Evolutionary conservation across 1,284 basidiomycete species (phyloP).

Genomic region (Rugosomyces carneus): DNA sequence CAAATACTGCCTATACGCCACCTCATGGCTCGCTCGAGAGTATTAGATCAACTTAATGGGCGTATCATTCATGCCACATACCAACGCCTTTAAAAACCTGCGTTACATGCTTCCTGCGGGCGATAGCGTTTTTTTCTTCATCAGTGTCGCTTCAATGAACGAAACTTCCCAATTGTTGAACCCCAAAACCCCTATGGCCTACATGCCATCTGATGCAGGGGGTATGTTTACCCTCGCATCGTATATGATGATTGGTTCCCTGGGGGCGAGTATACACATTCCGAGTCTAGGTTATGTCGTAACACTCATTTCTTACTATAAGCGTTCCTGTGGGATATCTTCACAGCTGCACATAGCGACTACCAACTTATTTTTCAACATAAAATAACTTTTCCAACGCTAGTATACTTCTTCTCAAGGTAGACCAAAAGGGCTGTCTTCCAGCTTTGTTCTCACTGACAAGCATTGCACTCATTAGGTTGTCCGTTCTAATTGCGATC

Average conservation of each 20-base stretch:
- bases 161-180: neutral
- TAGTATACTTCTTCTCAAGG: conserved; percentile 1
- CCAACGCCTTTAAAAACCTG: too few relatives aligned
- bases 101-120: too few relatives aligned
- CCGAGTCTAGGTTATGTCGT: neutral
- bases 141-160: too few relatives aligned
- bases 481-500: neutral
- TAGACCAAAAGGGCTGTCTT: neutral
- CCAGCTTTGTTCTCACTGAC: neutral
- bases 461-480: conserved; percentile 1
- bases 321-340: conserved; percentile 1
- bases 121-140: too few relatives aligned
- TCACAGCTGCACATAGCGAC: neutral
- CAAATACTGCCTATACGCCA: too few relatives aligned
- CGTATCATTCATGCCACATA: too few relatives aligned
- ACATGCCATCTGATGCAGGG: neutral
- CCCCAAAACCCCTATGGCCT: conserved; percentile 1
- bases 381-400: neutral
- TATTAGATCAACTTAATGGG: too few relatives aligned
- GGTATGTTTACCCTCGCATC: neutral
- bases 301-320: neutral
- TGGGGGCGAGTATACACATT: neutral
- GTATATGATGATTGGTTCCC: conserved; percentile 3
- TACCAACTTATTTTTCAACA: neutral
- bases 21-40: too few relatives aligned